Conservation (phyloP, 352 stramenopile genomes). For the Globisporangium middletonii region DNA sequence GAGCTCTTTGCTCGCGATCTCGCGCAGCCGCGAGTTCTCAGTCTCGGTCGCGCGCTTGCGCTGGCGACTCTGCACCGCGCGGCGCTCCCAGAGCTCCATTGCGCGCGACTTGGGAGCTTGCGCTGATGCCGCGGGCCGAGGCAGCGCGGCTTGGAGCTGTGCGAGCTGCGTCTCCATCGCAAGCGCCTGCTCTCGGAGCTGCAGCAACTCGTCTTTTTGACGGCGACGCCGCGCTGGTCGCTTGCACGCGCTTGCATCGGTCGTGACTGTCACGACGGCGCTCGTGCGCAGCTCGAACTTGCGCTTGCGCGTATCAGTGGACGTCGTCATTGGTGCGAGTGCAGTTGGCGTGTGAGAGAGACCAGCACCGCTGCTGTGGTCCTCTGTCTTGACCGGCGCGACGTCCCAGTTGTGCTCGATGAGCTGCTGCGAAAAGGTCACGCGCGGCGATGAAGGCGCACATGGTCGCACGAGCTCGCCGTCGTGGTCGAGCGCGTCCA, state of each 20-base stretch:
- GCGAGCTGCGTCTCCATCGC: conserved; percentile 8
- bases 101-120: background rate
- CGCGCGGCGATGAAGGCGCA: background rate
- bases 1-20: conserved; percentile 4
- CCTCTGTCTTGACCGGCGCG: background rate
- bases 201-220: conserved; percentile 12
- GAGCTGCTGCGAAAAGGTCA: background rate
- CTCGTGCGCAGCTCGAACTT: conserved; percentile 5
- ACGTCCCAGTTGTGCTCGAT: background rate
- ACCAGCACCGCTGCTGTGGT: background rate
- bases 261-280: background rate
- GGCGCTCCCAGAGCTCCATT: background rate
- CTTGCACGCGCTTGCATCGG: background rate
- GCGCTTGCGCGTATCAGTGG: conserved; percentile 4
- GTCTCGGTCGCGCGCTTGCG: background rate
- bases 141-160: background rate
- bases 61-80: background rate
- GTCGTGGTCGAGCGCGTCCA: conserved; percentile 6
- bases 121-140: background rate
- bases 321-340: background rate
- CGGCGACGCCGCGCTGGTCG: conserved; percentile 5
- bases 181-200: conserved; percentile 5
- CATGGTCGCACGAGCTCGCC: background rate
- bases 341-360: background rate
- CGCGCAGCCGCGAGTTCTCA: conserved; percentile 10